phyloP scores from a whole-genome alignment of 306 rosid species.

The Corylus heterophylla region DNA sequence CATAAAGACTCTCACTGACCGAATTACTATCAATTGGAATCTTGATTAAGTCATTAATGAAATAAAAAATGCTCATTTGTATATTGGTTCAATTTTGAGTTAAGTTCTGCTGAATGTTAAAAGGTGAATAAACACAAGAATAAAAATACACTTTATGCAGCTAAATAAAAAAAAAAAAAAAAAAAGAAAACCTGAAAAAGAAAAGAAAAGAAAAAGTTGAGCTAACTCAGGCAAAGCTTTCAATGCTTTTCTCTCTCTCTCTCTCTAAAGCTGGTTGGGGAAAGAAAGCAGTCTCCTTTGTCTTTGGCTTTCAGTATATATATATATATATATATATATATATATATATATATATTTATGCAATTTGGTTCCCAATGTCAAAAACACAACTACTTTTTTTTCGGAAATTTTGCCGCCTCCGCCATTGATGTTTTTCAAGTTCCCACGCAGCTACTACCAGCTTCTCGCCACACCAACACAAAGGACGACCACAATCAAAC shows the following conservation, averaged over 20 bases:
- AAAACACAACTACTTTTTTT: background rate
- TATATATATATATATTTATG: background rate
- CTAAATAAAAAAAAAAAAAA: too few relatives aligned
- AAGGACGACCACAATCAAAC: background rate
- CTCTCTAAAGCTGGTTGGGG: background rate
- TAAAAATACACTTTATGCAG: too few relatives aligned
- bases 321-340: background rate
- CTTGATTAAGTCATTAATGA: too few relatives aligned
- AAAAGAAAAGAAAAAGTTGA: background rate
- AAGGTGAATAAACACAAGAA: too few relatives aligned
- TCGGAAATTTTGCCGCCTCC: constrained; percentile 36
- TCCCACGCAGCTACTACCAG: background rate
- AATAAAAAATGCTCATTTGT: too few relatives aligned
- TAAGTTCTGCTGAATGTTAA: too few relatives aligned
- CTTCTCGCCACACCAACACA: background rate
- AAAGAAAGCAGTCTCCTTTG: background rate
- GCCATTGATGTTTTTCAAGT: constrained; percentile 34
- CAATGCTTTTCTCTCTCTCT: background rate
- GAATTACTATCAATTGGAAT: too few relatives aligned
- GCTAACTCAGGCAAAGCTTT: too few relatives aligned
- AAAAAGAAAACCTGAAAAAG: too few relatives aligned
- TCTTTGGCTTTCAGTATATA: background rate
- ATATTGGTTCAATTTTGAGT: too few relatives aligned
- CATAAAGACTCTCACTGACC: too few relatives aligned
- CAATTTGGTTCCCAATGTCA: constrained; percentile 24